Evolutionary conservation across 805 yeast genomes (phyloP).

Genomic region (Phaffomyces opuntiae): DNA sequence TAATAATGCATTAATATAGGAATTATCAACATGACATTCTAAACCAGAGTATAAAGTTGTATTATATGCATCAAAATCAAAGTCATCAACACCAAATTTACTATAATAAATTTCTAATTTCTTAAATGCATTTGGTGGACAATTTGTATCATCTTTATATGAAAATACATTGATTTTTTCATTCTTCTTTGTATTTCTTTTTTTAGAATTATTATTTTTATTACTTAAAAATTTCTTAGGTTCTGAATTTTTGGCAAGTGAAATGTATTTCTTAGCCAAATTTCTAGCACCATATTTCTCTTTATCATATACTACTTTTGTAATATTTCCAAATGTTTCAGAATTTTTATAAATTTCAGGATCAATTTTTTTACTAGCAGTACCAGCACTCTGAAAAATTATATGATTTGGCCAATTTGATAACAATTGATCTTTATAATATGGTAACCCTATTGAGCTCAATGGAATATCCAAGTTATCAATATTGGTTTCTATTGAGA

Average conservation of each 20-base stretch:
- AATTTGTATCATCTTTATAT: conserved; percentile 27
- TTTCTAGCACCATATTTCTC: conserved; percentile 53
- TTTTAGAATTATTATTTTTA: conserved; percentile 24
- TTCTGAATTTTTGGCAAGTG: conserved; percentile 26
- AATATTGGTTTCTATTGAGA: conserved; percentile 27
- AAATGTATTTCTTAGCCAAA: conserved; percentile 35
- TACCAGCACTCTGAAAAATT: conserved; percentile 56
- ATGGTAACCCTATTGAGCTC: conserved; percentile 78
- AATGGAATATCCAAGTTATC: conserved; percentile 51
- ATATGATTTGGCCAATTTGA: conserved; percentile 73
- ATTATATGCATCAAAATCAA: conserved; percentile 84
- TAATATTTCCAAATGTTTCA: conserved; percentile 29
- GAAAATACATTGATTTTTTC: conserved; percentile 22
- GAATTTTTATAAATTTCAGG: conserved; percentile 33
- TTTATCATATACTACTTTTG: conserved; percentile 47
- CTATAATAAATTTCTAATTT: conserved; percentile 75
- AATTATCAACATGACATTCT: conserved; percentile 80
- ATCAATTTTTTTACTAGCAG: conserved; percentile 49
- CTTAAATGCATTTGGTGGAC: conserved; percentile 68
- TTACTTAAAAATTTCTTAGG: conserved; percentile 51
- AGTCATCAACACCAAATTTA: conserved; percentile 88
- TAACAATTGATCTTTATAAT: conserved; percentile 65
- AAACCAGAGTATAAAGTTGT: conserved; percentile 69
- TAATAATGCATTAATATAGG: conserved; percentile 69
- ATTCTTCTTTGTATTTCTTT: conserved; percentile 17